Evolutionary conservation across 768 basidiomycete genomes (phyloP).

Genomic region (Suillus plorans): DNA sequence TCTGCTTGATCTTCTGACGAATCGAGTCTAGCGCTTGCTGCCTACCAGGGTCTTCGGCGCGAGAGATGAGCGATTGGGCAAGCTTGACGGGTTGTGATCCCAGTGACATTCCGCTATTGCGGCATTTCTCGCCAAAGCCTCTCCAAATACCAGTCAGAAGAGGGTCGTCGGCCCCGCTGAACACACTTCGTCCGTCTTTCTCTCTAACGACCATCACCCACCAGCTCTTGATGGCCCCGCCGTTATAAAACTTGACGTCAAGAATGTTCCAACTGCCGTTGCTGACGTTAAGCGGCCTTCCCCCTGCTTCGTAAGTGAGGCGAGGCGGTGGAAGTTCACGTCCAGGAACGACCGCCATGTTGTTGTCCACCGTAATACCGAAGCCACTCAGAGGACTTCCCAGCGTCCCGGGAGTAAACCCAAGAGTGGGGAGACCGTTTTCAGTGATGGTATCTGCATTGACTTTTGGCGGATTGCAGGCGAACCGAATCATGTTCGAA

Average conservation of each 20-base stretch:
- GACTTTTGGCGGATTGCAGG: conserved; percentile 59
- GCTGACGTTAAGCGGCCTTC: conserved; percentile 36
- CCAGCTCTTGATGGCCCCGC: conserved; percentile 55
- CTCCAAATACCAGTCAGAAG: conserved; percentile 43
- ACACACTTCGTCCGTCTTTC: conserved; percentile 40
- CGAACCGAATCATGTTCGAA: conserved; percentile 63
- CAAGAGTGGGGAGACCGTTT: conserved; percentile 58
- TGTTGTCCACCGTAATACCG: conserved; percentile 48
- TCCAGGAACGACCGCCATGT: conserved; percentile 66
- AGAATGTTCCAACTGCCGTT: conserved; percentile 80
- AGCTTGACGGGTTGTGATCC: conserved; percentile 36
- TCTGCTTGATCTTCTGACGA: conserved; percentile 36
- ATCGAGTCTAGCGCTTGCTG: conserved; percentile 40
- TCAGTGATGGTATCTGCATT: conserved; percentile 60
- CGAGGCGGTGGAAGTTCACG: conserved; percentile 62
- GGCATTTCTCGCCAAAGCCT: conserved; percentile 57
- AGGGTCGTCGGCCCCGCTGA: conserved; percentile 41
- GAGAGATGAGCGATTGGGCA: conserved; percentile 19
- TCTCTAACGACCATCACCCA: conserved; percentile 59
- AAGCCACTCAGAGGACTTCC: conserved; percentile 49
- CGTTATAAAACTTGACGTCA: conserved; percentile 64
- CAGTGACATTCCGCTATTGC: conserved; percentile 47
- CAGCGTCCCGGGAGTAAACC: conserved; percentile 40
- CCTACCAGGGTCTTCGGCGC: conserved; percentile 34
- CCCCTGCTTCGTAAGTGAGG: conserved; percentile 52